Evolutionary conservation across 1,139 yeast species (phyloP).

Genomic region (Pneumocystis murina): DNA sequence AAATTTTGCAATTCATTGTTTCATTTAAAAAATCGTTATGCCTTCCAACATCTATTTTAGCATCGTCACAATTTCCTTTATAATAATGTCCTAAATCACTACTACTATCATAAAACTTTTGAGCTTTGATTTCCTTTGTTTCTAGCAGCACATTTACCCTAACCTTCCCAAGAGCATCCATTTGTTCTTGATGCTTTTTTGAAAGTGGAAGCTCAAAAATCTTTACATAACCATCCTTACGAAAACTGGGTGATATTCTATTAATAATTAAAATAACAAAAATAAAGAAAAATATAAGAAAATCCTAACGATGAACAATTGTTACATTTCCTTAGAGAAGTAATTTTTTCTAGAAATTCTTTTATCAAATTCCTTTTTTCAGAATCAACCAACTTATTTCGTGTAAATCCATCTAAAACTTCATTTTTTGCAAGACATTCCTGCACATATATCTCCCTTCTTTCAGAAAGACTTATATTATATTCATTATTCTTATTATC

Average conservation of each 20-base stretch:
- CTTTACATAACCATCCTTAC: slow-evolving; percentile 90
- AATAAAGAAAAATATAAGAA: neutral
- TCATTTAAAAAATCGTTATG: slow-evolving; percentile 20
- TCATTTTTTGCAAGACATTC: slow-evolving; percentile 59
- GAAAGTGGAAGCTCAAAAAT: slow-evolving; percentile 75
- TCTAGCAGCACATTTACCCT: slow-evolving; percentile 10
- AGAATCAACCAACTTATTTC: slow-evolving; percentile 44
- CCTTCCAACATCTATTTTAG: slow-evolving; percentile 10
- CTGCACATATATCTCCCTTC: slow-evolving; percentile 59
- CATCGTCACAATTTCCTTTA: slow-evolving; percentile 16
- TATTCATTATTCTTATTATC: slow-evolving; percentile 25
- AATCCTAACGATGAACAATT: slow-evolving; percentile 62
- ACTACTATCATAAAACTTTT: neutral
- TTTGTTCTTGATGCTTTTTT: slow-evolving; percentile 45
- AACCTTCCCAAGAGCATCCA: slow-evolving; percentile 17
- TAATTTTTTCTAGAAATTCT: slow-evolving; percentile 56
- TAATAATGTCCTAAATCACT: neutral
- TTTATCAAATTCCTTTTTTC: slow-evolving; percentile 69
- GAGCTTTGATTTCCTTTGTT: neutral
- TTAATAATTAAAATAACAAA: neutral
- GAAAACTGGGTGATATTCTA: slow-evolving; percentile 63
- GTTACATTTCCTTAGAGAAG: slow-evolving; percentile 76
- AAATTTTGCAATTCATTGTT: slow-evolving; percentile 27
- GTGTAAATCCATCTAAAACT: slow-evolving; percentile 56
- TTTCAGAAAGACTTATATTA: slow-evolving; percentile 34